phyloP scores from a whole-genome alignment of 768 basidiomycete genomes.

The Termitomyces eurrhizus region DNA sequence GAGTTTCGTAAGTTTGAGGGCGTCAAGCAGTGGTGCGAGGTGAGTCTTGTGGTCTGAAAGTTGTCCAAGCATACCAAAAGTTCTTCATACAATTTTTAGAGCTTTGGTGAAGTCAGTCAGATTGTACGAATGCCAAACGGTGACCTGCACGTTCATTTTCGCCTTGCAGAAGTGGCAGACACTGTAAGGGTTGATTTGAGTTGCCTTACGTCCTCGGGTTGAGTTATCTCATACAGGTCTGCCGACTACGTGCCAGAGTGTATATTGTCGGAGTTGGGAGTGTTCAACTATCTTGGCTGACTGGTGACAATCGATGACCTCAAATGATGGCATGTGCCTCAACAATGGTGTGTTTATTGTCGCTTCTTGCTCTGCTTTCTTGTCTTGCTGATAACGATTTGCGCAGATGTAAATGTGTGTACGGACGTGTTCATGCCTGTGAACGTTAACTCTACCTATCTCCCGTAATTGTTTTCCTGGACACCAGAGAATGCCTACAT shows the following conservation, averaged over 20 bases:
- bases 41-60: constrained; percentile 24
- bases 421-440: constrained; percentile 9
- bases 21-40: constrained; percentile 75
- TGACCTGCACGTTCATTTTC: constrained; percentile 75
- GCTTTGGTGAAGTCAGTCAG: constrained; percentile 72
- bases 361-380: neutral
- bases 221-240: constrained; percentile 46
- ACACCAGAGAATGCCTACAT: constrained; percentile 12
- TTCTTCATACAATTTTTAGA: constrained; percentile 31
- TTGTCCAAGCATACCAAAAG: neutral
- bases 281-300: constrained; percentile 72
- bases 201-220: neutral
- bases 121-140: constrained; percentile 73
- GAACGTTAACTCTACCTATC: constrained; percentile 9
- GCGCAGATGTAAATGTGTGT: constrained; percentile 9
- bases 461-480: constrained; percentile 12
- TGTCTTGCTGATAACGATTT: neutral
- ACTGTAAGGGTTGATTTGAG: constrained; percentile 45
- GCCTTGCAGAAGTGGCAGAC: constrained; percentile 73
- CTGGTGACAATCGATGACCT: constrained; percentile 44
- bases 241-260: constrained; percentile 73
- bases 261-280: constrained; percentile 73
- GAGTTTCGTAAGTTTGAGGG: constrained; percentile 65
- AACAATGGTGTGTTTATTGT: constrained; percentile 1
- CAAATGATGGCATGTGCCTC: constrained; percentile 1